A percentile compares a stretch with the other conserved stretches of the same genome.
Evolutionary conservation across 345 rosid species (phyloP).

Genomic region (Brassica napus): DNA sequence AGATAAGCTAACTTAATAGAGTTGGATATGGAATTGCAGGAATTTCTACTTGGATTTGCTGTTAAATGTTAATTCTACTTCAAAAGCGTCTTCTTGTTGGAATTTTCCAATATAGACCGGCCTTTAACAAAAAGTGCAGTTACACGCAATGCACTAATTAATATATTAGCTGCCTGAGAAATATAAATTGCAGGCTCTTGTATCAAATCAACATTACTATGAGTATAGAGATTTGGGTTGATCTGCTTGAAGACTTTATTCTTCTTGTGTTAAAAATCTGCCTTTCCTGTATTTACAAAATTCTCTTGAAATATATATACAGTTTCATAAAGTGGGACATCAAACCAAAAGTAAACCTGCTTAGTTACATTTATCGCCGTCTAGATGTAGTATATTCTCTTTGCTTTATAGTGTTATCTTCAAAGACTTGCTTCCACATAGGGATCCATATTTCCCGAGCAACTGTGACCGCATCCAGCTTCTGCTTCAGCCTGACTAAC

Average conservation of each 20-base stretch:
- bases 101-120: slow-evolving; percentile 51
- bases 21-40: background rate
- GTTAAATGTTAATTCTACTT: background rate
- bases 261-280: background rate
- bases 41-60: background rate
- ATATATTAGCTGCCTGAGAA: background rate
- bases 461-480: background rate
- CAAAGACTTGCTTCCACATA: background rate
- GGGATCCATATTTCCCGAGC: background rate
- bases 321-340: background rate
- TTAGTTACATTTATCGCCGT: background rate
- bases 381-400: background rate
- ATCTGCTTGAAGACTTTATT: background rate
- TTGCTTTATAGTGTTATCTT: background rate
- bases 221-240: background rate
- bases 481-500: slow-evolving; percentile 1
- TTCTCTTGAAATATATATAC: background rate
- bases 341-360: background rate
- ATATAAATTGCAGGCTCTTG: background rate
- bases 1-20: background rate
- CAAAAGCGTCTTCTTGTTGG: slow-evolving; percentile 53
- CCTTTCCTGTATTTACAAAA: background rate
- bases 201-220: background rate
- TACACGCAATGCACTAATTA: background rate
- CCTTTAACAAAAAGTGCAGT: slow-evolving; percentile 52